Evolutionary conservation across 345 rosid species (phyloP).

Genomic region (Aquilaria yunnanensis): DNA sequence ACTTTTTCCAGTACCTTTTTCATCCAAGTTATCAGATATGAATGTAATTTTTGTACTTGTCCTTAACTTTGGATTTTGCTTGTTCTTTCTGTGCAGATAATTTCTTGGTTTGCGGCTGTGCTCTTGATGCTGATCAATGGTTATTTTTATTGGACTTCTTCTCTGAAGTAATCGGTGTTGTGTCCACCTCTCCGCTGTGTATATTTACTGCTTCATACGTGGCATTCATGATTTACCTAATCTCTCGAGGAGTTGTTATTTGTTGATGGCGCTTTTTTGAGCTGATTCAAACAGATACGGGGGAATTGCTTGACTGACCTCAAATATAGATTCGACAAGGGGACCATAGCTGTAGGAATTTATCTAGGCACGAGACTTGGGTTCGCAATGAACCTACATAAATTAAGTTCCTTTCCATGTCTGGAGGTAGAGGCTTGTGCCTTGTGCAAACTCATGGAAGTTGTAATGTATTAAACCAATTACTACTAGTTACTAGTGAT

Average conservation of each 20-base stretch:
- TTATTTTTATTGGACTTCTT: slow-evolving; percentile 67
- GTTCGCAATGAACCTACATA: too few species aligned
- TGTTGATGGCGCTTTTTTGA: slow-evolving; percentile 23
- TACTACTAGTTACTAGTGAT: too few species aligned
- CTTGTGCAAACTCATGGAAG: too few species aligned
- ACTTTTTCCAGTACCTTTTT: neutral
- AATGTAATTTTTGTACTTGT: too few species aligned
- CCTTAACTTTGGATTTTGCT: too few species aligned
- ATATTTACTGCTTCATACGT: slow-evolving; percentile 46
- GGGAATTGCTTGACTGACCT: slow-evolving; percentile 17
- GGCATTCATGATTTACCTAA: slow-evolving; percentile 65
- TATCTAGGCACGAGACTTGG: too few species aligned
- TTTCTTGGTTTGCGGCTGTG: slow-evolving; percentile 75
- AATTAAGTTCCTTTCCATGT: too few species aligned
- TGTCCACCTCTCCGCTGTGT: slow-evolving; percentile 26
- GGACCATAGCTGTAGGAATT: too few species aligned
- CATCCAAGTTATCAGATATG: neutral
- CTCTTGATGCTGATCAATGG: slow-evolving; percentile 85
- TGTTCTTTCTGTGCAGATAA: slow-evolving; percentile 30
- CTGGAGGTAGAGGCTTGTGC: too few species aligned
- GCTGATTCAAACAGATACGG: slow-evolving; percentile 19
- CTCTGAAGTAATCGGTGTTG: slow-evolving; percentile 45
- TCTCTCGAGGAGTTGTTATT: slow-evolving; percentile 36
- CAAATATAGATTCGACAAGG: neutral
- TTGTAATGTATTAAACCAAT: too few species aligned